Conservation (phyloP, 1,284 basidiomycete species). For the Irpex rosettiformis region DNA sequence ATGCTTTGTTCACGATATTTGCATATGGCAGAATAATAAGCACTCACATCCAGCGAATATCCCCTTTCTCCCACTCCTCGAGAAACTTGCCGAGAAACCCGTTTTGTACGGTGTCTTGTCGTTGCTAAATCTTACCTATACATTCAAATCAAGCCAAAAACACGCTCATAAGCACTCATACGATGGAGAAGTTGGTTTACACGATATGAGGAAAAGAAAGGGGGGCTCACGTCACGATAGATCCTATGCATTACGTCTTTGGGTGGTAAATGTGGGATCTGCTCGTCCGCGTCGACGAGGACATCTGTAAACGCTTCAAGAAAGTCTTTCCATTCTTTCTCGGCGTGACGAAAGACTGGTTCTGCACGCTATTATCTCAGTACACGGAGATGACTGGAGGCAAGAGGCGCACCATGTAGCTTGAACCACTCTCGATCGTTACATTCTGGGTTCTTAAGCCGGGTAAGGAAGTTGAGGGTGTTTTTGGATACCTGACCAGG, state of each 20-base stretch:
- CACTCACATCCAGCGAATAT: conserved; percentile 74
- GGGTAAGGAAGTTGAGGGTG: conserved; percentile 72
- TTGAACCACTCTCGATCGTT: conserved; percentile 93
- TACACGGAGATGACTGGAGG: too few relatives aligned
- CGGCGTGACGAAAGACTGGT: conserved; percentile 76
- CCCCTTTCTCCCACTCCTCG: conserved; percentile 77
- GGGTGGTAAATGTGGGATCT: conserved; percentile 81
- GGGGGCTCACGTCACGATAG: conserved; percentile 67
- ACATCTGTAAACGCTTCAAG: conserved; percentile 65
- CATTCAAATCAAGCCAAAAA: too few relatives aligned
- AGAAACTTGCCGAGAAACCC: conserved; percentile 74
- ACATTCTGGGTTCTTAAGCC: conserved; percentile 69
- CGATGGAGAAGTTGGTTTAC: too few relatives aligned
- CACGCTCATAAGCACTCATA: too few relatives aligned
- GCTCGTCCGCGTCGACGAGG: conserved; percentile 68
- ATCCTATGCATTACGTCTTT: conserved; percentile 86
- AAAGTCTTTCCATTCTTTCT: conserved; percentile 87
- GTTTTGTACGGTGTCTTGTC: conserved; percentile 93
- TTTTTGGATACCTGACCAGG: conserved; percentile 85
- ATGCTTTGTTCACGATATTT: not conserved
- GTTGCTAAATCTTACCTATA: conserved; percentile 86
- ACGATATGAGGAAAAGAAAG: not conserved
- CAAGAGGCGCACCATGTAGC: conserved; percentile 56
- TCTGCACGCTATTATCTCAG: too few relatives aligned
- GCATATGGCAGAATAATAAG: not conserved